Evolutionary conservation across 2,329 filamentous ascomycete species (phyloP).

Genomic region (Dothideomycetidae sp.): DNA sequence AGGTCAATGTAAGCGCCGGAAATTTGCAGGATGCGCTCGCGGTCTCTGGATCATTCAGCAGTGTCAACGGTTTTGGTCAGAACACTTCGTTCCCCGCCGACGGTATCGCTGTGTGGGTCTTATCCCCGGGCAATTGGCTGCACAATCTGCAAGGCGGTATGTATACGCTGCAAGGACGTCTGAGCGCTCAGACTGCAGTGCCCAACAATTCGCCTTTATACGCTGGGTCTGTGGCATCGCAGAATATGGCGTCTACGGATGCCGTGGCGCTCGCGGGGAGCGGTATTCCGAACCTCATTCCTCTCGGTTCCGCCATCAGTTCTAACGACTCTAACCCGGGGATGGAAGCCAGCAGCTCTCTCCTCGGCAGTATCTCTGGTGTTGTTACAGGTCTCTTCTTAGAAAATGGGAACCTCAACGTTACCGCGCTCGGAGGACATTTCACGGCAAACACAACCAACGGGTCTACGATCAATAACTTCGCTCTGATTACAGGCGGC

Average conservation of each 20-base stretch:
- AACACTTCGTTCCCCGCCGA: constrained; percentile 47
- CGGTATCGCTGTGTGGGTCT: constrained; percentile 86
- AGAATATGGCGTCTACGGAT: constrained; percentile 57
- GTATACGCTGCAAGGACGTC: constrained; percentile 54
- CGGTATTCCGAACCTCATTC: constrained; percentile 27
- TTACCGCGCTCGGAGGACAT: constrained; percentile 78
- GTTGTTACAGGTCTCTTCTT: constrained; percentile 73
- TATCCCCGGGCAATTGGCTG: constrained; percentile 73
- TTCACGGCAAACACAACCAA: constrained; percentile 59
- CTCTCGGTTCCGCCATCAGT: constrained; percentile 34
- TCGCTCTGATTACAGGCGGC: constrained; percentile 69
- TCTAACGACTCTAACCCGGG: constrained; percentile 21
- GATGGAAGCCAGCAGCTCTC: background rate
- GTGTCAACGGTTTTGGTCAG: constrained; percentile 53
- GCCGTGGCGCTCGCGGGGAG: constrained; percentile 49
- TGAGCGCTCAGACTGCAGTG: constrained; percentile 57
- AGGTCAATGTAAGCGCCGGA: constrained; percentile 59
- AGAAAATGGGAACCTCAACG: constrained; percentile 51
- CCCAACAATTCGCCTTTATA: constrained; percentile 51
- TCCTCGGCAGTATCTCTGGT: constrained; percentile 33
- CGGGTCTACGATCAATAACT: constrained; percentile 60
- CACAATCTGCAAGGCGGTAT: constrained; percentile 54
- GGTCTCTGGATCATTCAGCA: constrained; percentile 65
- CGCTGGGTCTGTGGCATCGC: constrained; percentile 69
- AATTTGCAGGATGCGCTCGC: constrained; percentile 60